phyloP scores from a whole-genome alignment of 306 rosid species.

The Canavalia ensiformis region DNA sequence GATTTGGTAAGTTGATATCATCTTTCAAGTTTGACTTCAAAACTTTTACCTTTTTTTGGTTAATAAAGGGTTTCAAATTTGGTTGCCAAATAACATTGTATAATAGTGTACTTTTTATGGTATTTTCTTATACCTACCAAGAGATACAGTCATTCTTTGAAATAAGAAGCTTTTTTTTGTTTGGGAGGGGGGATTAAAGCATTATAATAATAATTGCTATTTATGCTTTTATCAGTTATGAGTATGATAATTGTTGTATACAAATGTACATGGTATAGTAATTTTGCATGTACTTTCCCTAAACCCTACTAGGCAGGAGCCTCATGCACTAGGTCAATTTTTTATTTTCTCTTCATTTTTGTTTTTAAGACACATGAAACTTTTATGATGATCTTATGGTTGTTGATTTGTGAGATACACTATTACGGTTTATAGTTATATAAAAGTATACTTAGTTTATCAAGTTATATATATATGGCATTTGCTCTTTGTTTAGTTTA shows the following conservation, averaged over 20 bases:
- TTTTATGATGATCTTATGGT: not conserved
- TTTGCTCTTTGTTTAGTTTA: not conserved
- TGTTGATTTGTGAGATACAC: not conserved
- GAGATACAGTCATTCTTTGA: slow-evolving; percentile 1
- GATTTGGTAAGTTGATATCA: slow-evolving; percentile 63
- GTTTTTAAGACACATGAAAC: not conserved
- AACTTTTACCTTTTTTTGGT: not conserved
- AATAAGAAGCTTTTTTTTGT: not conserved
- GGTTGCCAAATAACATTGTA: not conserved
- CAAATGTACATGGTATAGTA: not conserved
- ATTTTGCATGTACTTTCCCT: not conserved
- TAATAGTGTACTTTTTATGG: not conserved
- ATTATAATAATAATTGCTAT: slow-evolving; percentile 2
- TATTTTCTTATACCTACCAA: not conserved
- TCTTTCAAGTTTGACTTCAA: slow-evolving; percentile 4
- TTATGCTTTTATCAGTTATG: slow-evolving; percentile 13
- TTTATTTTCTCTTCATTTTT: not conserved
- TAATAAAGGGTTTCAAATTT: slow-evolving; percentile 17
- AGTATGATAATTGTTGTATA: not conserved
- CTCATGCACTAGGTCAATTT: not conserved
- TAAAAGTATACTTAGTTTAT: not conserved
- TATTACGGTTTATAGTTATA: not conserved
- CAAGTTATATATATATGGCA: not conserved
- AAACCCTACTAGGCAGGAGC: not conserved
- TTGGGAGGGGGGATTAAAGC: not conserved